Evolutionary conservation across 2,329 filamentous ascomycete genomes (phyloP), one percentile per base, ranked within the genome.

Genomic region (Rhexocercosporidium sp.): DNA sequence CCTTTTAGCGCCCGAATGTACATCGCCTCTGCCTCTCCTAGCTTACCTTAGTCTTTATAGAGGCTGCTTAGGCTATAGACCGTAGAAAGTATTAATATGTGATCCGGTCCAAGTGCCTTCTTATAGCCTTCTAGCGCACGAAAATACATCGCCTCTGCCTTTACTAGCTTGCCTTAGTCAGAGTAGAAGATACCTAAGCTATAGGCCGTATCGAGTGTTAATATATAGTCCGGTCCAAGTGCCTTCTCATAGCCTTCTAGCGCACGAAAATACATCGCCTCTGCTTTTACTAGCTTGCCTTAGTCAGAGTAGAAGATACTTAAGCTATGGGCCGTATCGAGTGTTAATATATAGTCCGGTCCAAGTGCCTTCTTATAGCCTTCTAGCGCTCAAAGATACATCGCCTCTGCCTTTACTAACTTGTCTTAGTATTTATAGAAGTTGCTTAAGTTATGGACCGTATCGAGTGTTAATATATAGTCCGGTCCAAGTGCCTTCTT

Each of bases 341-440:
- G 11, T 69, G 69, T 46, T 3, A 18, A 46, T 46, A 18, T 46
- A 20, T 46, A 18, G 18, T 46, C 8, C 20, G 41, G 41, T 8
- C 41, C 41, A 46, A 46, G 41, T 46, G 41, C 41, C 8, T 46
- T 8, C 41, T 46, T 18, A 3, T 1, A n/a, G 56, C 75, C 72
- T 73, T 73, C 60, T 4, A 79, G 69, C 59, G 75, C 76, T 53
- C 75, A 75, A 9, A 68, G 5, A 27, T 73, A 78, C 72, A 78
- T 78, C 1, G 64, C 65, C 69, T 78, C 71, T 12, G 69, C 69
- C 31, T 69, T 64, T 0, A 27, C 64, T 7, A 71, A 61, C 69
- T 69, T 67, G 61, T 64, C 70, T 68, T 73, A 67, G 22, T 70
- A 14, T 1, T 0, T 1, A 37, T 71, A 73, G 53, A 74, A 65